Evolutionary conservation across 257 asterid genomes (phyloP), one percentile per base, ranked within the genome.

Genomic region (Primulina eburnea): DNA sequence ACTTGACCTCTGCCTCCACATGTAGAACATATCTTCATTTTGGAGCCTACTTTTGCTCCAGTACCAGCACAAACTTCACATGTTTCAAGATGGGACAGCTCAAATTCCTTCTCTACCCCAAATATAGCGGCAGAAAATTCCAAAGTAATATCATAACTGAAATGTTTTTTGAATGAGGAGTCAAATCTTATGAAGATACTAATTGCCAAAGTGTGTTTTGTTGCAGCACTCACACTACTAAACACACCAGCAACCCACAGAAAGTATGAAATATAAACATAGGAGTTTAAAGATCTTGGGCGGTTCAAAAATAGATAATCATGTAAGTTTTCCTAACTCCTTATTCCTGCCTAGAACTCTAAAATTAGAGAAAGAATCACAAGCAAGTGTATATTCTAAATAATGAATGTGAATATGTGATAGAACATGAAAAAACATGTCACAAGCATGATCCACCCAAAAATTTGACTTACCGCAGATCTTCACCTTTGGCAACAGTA

Each of bases 1-100:
- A 94, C 98, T 79, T 94, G 99, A 70, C 99, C 98, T 81, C 95
- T 84, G 79, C 99, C 99, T 32, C 99, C 98, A 77, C 98, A 94
- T 50, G 98, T 89, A 52, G 99, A 88, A 79, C 97, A 94, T 73
- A 94, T 88, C 75, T 96, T 88, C 99, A 82, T 89, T 85, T 87
- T 94, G 69, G 99, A 80, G 78, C 98, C 99, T 67, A 75, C 80
- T 80, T 91, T 91, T 78, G 99, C 96, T 79, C 99, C 99, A 78
- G 93, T 85, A 68, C 98, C 98, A 75, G 80, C 82, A 86, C 98
- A 94, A 71, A 73, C 84, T 30, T 84, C 98, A 73, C 99, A 94
- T 62, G 93, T 84, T 80, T 94, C 98, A 67, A 91, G 99, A 83
- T 94, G 99, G 67, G 96, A 85, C 75, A 91, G 80, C 81, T 77